Conservation (phyloP, 371 early-diverging fungal species). For the Pancytospora philotis region DNA sequence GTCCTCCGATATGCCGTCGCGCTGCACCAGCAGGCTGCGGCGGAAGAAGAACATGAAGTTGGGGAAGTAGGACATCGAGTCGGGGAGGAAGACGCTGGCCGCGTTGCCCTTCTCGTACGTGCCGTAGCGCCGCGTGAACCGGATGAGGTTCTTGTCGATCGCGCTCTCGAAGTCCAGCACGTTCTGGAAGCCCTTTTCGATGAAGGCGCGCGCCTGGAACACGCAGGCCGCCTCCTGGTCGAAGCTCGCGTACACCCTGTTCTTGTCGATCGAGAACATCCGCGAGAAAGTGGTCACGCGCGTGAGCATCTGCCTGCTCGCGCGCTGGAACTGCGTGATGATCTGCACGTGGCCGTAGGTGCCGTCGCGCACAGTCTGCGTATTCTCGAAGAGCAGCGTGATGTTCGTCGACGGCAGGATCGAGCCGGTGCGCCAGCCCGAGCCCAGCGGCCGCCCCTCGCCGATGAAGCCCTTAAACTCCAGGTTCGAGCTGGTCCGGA, state of each 20-base stretch:
- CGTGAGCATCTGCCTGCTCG: slow-evolving; percentile 38
- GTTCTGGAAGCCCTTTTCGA: slow-evolving; percentile 89
- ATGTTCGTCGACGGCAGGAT: slow-evolving; percentile 44
- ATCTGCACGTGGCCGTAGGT: slow-evolving; percentile 57
- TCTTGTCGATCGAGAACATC: slow-evolving; percentile 64
- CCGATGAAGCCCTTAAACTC: slow-evolving; percentile 51
- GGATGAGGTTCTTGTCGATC: slow-evolving; percentile 93
- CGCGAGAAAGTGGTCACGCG: slow-evolving; percentile 56
- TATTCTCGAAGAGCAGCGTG: slow-evolving; percentile 48
- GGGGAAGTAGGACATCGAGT: slow-evolving; percentile 89
- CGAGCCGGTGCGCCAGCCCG: slow-evolving; percentile 48
- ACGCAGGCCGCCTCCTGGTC: slow-evolving; percentile 98
- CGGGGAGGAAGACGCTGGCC: slow-evolving; percentile 73
- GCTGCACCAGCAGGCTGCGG: slow-evolving; percentile 89
- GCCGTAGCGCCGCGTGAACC: slow-evolving; percentile 87
- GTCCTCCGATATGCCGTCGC: slow-evolving; percentile 94
- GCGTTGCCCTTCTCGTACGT: slow-evolving; percentile 89
- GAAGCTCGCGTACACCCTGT: slow-evolving; percentile 76
- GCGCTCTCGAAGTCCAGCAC: slow-evolving; percentile 91
- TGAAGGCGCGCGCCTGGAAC: slow-evolving; percentile 89
- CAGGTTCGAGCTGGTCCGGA: slow-evolving; percentile 60
- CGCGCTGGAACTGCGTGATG: slow-evolving; percentile 53
- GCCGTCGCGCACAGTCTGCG: slow-evolving; percentile 15
- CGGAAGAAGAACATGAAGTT: slow-evolving; percentile 99
- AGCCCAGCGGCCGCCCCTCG: slow-evolving; percentile 33